Evolutionary conservation across 1,139 yeast genomes (phyloP).

Genomic region (Candida mesenterica): DNA sequence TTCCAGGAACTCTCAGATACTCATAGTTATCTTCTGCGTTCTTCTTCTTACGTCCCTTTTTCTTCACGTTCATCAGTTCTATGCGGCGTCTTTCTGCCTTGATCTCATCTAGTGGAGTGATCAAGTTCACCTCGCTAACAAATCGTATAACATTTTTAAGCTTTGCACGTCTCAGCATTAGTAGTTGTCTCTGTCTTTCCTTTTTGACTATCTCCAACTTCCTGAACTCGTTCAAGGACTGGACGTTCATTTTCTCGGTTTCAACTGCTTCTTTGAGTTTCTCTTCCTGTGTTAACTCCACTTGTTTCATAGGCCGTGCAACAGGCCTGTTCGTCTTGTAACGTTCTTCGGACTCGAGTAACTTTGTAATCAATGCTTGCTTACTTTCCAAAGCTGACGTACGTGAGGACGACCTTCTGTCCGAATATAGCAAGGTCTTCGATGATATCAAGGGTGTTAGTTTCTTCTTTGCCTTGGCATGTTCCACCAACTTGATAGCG

Average conservation of each 20-base stretch:
- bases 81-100: slow-evolving; percentile 35
- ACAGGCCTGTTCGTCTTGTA: slow-evolving; percentile 51
- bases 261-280: slow-evolving; percentile 79
- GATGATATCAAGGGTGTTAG: slow-evolving; percentile 29
- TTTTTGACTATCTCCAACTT: slow-evolving; percentile 85
- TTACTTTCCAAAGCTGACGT: slow-evolving; percentile 77
- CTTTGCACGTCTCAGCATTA: slow-evolving; percentile 61
- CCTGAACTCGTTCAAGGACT: slow-evolving; percentile 71
- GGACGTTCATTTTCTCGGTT: slow-evolving; percentile 75
- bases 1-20: slow-evolving; percentile 32
- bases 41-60: slow-evolving; percentile 38
- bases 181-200: slow-evolving; percentile 69
- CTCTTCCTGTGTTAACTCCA: slow-evolving; percentile 80
- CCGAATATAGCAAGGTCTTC: slow-evolving; percentile 46
- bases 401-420: slow-evolving; percentile 76
- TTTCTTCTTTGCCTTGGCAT: slow-evolving; percentile 21
- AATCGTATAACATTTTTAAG: slow-evolving; percentile 56
- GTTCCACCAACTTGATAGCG: slow-evolving; percentile 39
- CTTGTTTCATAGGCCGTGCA: slow-evolving; percentile 36
- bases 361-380: slow-evolving; percentile 69
- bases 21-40: slow-evolving; percentile 14
- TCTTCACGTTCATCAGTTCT: slow-evolving; percentile 10
- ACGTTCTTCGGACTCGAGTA: slow-evolving; percentile 69
- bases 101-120: slow-evolving; percentile 55
- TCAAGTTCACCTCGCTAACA: slow-evolving; percentile 37